phyloP scores from a whole-genome alignment of 1,139 yeast species.

The Taphrina communis region DNA sequence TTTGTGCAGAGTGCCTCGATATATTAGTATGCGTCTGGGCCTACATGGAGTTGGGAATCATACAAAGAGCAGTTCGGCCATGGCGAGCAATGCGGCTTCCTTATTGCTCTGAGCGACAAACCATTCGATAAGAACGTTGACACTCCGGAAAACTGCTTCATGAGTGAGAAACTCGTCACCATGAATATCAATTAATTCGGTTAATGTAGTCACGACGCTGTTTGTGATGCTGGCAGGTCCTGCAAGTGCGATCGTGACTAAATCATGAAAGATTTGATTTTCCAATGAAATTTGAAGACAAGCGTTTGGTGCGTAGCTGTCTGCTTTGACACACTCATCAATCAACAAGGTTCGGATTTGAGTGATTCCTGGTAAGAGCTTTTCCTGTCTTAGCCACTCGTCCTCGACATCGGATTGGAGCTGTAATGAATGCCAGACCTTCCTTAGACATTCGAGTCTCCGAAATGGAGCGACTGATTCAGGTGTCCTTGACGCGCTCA shows the following conservation, averaged over 20 bases:
- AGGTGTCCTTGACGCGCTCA: not conserved
- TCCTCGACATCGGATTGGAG: constrained; percentile 1
- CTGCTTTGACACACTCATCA: constrained; percentile 14
- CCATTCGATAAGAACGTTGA: constrained; percentile 8
- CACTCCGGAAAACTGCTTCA: constrained; percentile 17
- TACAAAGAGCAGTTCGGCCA: not conserved
- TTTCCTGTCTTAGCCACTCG: constrained; percentile 11
- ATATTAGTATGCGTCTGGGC: not conserved
- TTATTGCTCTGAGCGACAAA: not conserved
- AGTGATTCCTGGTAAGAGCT: constrained; percentile 3
- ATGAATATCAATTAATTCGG: constrained; percentile 15
- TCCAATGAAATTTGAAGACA: constrained; percentile 24
- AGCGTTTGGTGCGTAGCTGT: not conserved
- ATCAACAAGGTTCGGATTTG: not conserved
- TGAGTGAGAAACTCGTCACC: constrained; percentile 30
- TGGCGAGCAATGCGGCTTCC: not conserved
- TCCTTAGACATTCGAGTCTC: constrained; percentile 2
- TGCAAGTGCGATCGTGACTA: constrained; percentile 13
- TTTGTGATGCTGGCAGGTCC: constrained; percentile 15
- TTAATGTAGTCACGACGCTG: not conserved
- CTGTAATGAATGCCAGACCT: constrained; percentile 21
- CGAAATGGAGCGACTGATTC: not conserved
- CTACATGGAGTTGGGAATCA: not conserved
- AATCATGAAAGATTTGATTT: constrained; percentile 13
- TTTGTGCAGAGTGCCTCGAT: constrained; percentile 13